Evolutionary conservation across 495 filamentous ascomycete species (phyloP).

Genomic region (Rhypophila decipiens): DNA sequence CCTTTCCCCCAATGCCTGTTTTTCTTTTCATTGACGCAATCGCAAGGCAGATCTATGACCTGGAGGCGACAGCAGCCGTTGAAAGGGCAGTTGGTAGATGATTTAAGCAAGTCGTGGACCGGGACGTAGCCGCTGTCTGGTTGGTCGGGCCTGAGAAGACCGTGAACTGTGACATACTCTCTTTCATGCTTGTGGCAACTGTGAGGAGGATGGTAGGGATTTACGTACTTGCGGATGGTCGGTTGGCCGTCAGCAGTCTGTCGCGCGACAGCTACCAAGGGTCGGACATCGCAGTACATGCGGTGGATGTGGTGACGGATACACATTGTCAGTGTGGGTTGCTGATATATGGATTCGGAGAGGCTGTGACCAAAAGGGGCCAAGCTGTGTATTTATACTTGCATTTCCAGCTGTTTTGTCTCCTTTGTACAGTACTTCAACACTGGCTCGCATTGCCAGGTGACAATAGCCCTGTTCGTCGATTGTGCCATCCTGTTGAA

Average conservation of each 20-base stretch:
- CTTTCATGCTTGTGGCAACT: no score
- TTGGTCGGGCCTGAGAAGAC: no score
- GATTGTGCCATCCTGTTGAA: no score
- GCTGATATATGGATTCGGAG: no score
- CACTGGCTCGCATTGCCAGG: no score
- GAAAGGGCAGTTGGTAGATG: not conserved
- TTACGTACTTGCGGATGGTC: not conserved
- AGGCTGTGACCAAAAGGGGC: no score
- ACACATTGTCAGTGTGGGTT: conserved; percentile 6
- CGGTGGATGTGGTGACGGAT: conserved; percentile 7
- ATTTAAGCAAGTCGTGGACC: conserved; percentile 1
- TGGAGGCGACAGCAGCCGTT: conserved; percentile 3
- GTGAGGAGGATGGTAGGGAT: not conserved
- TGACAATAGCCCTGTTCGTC: no score
- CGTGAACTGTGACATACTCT: no score
- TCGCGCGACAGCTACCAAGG: not conserved
- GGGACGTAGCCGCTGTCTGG: no score
- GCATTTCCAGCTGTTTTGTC: no score
- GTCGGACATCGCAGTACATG: conserved; percentile 7
- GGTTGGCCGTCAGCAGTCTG: not conserved
- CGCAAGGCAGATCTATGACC: not conserved
- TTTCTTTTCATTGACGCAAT: not conserved
- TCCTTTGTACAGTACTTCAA: no score
- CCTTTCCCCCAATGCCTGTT: conserved; percentile 3
- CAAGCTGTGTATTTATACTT: no score